Percentiles rank a stretch among this genome's conserved stretches.
Evolutionary conservation across 139 green algal genomes (phyloP).

Genomic region (Nannochloris sp.): DNA sequence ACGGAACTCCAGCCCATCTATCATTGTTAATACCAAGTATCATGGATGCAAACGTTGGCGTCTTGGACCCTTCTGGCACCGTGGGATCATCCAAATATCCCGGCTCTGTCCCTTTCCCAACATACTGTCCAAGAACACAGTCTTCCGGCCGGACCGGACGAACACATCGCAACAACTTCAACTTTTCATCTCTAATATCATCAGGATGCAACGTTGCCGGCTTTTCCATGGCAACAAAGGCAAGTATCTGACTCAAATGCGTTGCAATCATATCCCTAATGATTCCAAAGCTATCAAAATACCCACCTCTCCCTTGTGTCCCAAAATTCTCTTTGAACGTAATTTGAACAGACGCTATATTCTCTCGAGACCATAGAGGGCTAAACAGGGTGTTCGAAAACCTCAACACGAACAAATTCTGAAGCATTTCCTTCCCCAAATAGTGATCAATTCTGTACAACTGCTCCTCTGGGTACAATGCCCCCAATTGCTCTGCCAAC

Average conservation of each 20-base stretch:
- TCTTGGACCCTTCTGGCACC: conserved; percentile 65
- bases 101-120: conserved; percentile 5
- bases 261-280: conserved; percentile 95
- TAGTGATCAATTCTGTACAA: conserved; percentile 98
- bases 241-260: conserved; percentile 71
- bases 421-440: conserved; percentile 92
- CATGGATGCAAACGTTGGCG: conserved; percentile 81
- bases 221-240: conserved; percentile 80
- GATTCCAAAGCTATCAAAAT: conserved; percentile 97
- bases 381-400: conserved; percentile 89
- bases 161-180: conserved; percentile 74
- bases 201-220: conserved; percentile 76
- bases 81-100: conserved; percentile 86
- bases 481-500: conserved; percentile 59
- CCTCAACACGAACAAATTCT: conserved; percentile 95
- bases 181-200: conserved; percentile 93
- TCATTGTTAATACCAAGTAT: conserved; percentile 85
- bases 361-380: conserved; percentile 71
- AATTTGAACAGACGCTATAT: conserved; percentile 84
- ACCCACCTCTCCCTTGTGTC: conserved; percentile 83
- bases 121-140: conserved; percentile 92
- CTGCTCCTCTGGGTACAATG: conserved; percentile 76
- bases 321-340: conserved; percentile 91
- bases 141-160: conserved; percentile 41
- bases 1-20: conserved; percentile 79